Percentiles rank a stretch among this genome's conserved stretches.
Evolutionary conservation across 225 moss, liverwort and hornwort species (phyloP).

Genomic region (Neckera pumila): DNA sequence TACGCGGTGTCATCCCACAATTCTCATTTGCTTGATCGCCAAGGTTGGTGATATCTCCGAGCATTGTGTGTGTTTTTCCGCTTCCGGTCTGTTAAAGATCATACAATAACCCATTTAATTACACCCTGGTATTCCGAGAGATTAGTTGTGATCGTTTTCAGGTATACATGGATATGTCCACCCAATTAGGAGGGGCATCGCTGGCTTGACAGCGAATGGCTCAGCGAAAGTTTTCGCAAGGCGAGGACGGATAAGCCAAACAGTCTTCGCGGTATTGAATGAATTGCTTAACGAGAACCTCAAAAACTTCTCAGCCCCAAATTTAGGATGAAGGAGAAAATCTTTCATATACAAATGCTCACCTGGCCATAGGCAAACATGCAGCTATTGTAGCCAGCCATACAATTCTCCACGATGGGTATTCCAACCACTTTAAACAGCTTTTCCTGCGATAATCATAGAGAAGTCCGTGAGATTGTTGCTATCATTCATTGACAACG

Average conservation of each 20-base stretch:
- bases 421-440: constrained; percentile 69
- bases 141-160: neutral
- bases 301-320: neutral
- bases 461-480: neutral
- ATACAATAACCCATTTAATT: neutral
- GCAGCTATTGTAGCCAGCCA: constrained; percentile 96
- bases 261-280: neutral
- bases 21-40: constrained; percentile 15
- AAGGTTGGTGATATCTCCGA: constrained; percentile 28
- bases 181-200: neutral
- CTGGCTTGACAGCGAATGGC: neutral
- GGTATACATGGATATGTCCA: too few species aligned
- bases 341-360: neutral
- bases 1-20: constrained; percentile 47
- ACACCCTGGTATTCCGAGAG: neutral
- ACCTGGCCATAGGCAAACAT: constrained; percentile 96
- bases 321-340: neutral
- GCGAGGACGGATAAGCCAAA: neutral
- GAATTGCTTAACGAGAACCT: neutral
- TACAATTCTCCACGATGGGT: constrained; percentile 89
- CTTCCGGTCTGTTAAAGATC: constrained; percentile 32
- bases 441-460: constrained; percentile 36
- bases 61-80: constrained; percentile 54
- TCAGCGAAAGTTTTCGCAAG: neutral
- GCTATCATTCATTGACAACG: neutral